Percentiles rank a stretch among this genome's conserved stretches.
These are phyloP conservation scores for Silene coronaria DNA, from an alignment of 179 eudicot species.

Conservation along the genomic window DNA sequence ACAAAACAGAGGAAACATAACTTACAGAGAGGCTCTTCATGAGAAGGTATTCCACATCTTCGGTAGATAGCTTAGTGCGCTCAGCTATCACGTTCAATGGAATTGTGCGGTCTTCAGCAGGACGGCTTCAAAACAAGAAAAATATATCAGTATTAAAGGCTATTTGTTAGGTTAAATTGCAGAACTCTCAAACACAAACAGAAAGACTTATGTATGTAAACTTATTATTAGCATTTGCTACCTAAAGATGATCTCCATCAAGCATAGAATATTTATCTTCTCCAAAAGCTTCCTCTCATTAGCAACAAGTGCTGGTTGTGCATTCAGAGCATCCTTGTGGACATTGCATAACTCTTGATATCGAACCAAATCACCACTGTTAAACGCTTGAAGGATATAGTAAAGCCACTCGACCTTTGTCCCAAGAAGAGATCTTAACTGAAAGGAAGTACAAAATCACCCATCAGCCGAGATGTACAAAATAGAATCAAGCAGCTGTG, in stretches of 20 bases:
- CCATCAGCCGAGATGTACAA: constrained; percentile 6
- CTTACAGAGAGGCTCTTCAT: constrained; percentile 98
- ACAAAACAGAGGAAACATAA: background rate
- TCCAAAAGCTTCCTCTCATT: constrained; percentile 74
- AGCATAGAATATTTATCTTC: constrained; percentile 87
- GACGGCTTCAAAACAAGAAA: constrained; percentile 55
- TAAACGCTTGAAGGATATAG: constrained; percentile 88
- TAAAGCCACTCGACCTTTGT: constrained; percentile 98
- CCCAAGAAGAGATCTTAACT: constrained; percentile 82
- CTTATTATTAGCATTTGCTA: background rate
- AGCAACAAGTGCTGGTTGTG: constrained; percentile 87
- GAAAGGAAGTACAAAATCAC: constrained; percentile 20
- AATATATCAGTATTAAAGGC: background rate
- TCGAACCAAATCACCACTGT: constrained; percentile 74
- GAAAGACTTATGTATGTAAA: background rate
- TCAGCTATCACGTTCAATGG: constrained; percentile 82
- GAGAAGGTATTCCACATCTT: constrained; percentile 92
- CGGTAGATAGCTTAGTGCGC: constrained; percentile 68
- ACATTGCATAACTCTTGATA: constrained; percentile 88
- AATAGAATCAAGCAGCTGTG: background rate
- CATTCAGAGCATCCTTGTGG: constrained; percentile 72
- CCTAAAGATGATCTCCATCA: constrained; percentile 99
- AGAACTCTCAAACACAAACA: background rate
- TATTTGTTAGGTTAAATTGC: background rate
- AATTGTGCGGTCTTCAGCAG: constrained; percentile 89